Percentiles rank a stretch among this genome's conserved stretches.
phyloP scores from a whole-genome alignment of 768 basidiomycete genomes.

The Phallus indusiatus region DNA sequence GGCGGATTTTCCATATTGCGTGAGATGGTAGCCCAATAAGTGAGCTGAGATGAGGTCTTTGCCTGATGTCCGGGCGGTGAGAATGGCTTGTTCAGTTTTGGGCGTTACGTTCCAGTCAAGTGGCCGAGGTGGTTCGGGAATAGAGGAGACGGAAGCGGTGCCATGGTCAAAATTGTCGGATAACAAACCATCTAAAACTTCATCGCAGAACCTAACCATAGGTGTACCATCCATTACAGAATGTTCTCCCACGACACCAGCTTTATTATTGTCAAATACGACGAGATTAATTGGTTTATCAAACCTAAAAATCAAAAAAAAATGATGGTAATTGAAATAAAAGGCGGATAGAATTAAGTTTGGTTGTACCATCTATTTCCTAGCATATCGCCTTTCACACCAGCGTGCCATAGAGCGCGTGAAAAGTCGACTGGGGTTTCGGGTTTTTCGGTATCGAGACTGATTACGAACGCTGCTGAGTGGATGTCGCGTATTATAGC shows the following conservation, averaged over 20 bases:
- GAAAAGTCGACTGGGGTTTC: conserved; percentile 46
- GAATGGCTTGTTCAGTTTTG: conserved; percentile 39
- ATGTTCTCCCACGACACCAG: conserved; percentile 91
- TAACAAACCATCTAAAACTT: conserved; percentile 51
- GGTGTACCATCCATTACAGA: conserved; percentile 89
- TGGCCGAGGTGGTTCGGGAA: conserved; percentile 30
- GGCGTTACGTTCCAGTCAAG: conserved; percentile 57
- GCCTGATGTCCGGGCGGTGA: conserved; percentile 44
- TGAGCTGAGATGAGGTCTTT: conserved; percentile 53
- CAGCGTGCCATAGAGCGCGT: conserved; percentile 76
- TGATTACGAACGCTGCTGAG: conserved; percentile 78
- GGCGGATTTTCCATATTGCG: conserved; percentile 73
- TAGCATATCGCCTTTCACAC: conserved; percentile 34
- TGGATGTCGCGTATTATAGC: conserved; percentile 63
- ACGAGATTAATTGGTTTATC: conserved; percentile 89
- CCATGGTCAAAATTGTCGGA: conserved; percentile 59
- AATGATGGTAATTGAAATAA: not conserved
- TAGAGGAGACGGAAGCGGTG: conserved; percentile 15
- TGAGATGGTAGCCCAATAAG: conserved; percentile 50
- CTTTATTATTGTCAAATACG: conserved; percentile 70
- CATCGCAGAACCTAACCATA: conserved; percentile 61
- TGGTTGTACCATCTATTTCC: conserved; percentile 27
- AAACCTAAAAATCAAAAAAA: conserved; percentile 34
- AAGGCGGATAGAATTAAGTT: not conserved
- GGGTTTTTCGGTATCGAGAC: conserved; percentile 59